These are phyloP conservation scores for Phytophthora niederhauseri DNA, from an alignment of 352 stramenopile genomes.

Conservation along the genomic window DNA sequence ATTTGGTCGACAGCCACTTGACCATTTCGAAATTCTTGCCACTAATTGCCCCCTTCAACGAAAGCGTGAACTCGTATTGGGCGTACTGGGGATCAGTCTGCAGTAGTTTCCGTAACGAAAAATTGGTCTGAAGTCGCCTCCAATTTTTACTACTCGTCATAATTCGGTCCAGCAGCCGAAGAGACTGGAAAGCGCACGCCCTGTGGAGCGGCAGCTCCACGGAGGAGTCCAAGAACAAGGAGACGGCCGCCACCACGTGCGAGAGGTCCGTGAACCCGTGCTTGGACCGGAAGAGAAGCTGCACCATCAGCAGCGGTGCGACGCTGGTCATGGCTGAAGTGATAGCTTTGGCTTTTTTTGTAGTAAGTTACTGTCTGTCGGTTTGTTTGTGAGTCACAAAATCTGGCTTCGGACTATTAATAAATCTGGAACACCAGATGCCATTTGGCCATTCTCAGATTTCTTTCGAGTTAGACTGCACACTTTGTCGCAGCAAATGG, in stretches of 20 bases:
- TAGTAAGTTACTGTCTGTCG: too few species aligned
- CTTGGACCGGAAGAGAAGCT: constrained; percentile 14
- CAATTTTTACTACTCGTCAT: too few species aligned
- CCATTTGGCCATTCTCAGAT: too few species aligned
- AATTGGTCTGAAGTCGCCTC: too few species aligned
- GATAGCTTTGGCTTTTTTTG: too few species aligned
- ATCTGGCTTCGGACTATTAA: too few species aligned
- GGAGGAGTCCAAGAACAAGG: constrained; percentile 16
- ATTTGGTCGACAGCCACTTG: background rate
- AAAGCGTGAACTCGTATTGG: background rate
- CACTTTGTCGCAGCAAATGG: too few species aligned
- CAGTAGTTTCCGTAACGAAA: background rate
- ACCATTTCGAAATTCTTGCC: background rate
- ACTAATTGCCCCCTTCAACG: background rate
- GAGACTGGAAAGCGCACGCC: background rate
- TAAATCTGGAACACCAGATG: too few species aligned
- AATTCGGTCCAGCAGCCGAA: background rate
- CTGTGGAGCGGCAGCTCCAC: constrained; percentile 5
- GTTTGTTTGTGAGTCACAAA: too few species aligned
- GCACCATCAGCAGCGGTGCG: background rate
- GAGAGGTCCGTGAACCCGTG: background rate
- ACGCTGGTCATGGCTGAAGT: too few species aligned
- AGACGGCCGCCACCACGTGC: constrained; percentile 11
- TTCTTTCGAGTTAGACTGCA: too few species aligned
- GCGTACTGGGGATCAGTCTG: background rate